phyloP scores from a whole-genome alignment of 179 eudicot species.

The Amaranthus tricolor region DNA sequence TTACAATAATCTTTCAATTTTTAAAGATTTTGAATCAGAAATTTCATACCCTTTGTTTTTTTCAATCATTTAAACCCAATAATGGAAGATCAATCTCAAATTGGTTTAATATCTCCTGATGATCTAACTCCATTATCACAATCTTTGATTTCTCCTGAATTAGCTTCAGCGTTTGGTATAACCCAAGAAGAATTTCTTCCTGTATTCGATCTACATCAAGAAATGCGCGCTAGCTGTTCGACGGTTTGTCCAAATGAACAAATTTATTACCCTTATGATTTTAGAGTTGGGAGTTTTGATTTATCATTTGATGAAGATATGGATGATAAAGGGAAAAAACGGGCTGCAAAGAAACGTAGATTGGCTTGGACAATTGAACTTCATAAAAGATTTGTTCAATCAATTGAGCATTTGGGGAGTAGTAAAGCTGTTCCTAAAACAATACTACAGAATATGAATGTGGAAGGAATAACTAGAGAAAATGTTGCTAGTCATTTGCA shows the following conservation, averaged over 20 bases:
- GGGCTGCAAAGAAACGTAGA: conserved; percentile 38
- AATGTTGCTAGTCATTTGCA: conserved; percentile 50
- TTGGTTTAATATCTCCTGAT: conserved; percentile 30
- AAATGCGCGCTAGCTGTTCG: conserved; percentile 22
- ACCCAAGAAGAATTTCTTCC: conserved; percentile 16
- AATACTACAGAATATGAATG: conserved; percentile 51
- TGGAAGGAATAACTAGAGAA: conserved; percentile 47
- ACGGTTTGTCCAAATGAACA: conserved; percentile 36
- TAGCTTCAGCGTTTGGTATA: conserved; percentile 37
- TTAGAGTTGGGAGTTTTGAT: conserved; percentile 26
- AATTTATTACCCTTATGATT: conserved; percentile 20
- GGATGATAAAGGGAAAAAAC: conserved; percentile 30
- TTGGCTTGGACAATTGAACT: conserved; percentile 46
- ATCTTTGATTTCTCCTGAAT: conserved; percentile 37
- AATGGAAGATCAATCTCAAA: conserved; percentile 30
- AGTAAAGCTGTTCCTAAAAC: conserved; percentile 49
- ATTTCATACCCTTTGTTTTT: not conserved
- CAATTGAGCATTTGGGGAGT: conserved; percentile 41
- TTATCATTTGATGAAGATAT: conserved; percentile 18
- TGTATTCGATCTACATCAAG: conserved; percentile 20
- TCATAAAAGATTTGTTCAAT: conserved; percentile 46
- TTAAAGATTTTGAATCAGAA: not conserved
- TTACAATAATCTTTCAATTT: conserved; percentile 1
- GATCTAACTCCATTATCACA: conserved; percentile 39
- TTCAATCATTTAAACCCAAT: not conserved